These are phyloP conservation scores for Syncephalastrum sp. DNA, from an alignment of 371 early-diverging fungal genomes.

Conservation along the genomic window DNA sequence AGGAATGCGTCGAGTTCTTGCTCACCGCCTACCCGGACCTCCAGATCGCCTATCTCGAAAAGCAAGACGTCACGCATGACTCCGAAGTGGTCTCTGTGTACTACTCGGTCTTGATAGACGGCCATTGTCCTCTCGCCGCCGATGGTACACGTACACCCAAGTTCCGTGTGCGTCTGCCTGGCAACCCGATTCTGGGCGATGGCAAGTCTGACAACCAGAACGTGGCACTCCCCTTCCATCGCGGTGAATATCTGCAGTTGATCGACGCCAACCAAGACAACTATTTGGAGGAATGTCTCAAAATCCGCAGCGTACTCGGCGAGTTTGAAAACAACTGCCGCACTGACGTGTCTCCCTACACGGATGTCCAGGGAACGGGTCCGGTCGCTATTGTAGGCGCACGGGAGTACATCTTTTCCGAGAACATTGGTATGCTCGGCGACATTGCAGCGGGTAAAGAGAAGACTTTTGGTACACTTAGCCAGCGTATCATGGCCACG, in stretches of 20 bases:
- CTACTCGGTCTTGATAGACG: conserved; percentile 78
- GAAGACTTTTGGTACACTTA: conserved; percentile 86
- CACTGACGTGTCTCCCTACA: conserved; percentile 60
- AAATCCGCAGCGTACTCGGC: conserved; percentile 81
- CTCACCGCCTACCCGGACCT: conserved; percentile 75
- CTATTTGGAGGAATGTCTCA: conserved; percentile 86
- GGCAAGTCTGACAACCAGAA: conserved; percentile 94
- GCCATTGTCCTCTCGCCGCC: conserved; percentile 58
- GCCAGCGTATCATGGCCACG: conserved; percentile 84
- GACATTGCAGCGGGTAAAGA: conserved; percentile 93
- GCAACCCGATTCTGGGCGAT: conserved; percentile 91
- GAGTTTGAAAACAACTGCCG: conserved; percentile 80
- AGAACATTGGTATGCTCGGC: conserved; percentile 84
- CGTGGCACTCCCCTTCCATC: conserved; percentile 76
- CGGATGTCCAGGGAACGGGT: conserved; percentile 46
- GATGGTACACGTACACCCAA: conserved; percentile 71
- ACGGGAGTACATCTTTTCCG: conserved; percentile 89
- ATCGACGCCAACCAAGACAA: conserved; percentile 94
- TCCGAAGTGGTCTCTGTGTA: conserved; percentile 33
- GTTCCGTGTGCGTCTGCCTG: conserved; percentile 80
- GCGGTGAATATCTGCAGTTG: conserved; percentile 84
- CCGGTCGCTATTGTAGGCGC: conserved; percentile 94
- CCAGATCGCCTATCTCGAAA: conserved; percentile 82
- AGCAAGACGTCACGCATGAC: conserved; percentile 41
- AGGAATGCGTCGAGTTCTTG: conserved; percentile 76